Evolutionary conservation across 129 eudicot genomes (phyloP), one percentile per base, ranked within the genome.

Genomic region (Solidago caesia): DNA sequence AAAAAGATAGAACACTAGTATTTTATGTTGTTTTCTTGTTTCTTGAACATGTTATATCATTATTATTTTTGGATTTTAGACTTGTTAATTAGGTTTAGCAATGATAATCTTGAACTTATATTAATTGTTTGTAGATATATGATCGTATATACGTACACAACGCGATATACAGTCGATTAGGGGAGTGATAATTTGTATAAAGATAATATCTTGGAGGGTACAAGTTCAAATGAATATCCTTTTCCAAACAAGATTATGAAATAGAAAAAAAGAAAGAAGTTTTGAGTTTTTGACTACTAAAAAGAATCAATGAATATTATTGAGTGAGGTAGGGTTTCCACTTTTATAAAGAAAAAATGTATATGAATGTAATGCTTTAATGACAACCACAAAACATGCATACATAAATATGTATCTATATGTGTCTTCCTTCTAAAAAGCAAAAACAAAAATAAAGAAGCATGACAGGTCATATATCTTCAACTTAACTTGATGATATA

Each of bases 381-480:
- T 69, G 57, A 68, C 81, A 77, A 68, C 75, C 81, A 68, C 59
- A 68, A 77, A 77, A 68, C 63, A 77, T 77, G 74, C 46, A 21
- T 59, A 67, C 79, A 75, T 74, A 74, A 58, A 33, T 74, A 44
- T 63, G 64, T 75, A 64, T 14, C 69, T 56, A 29, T 68, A 21
- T 46, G 49, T 64, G 70, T 44, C 43, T 76, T 57, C 33, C 68
- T 76, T 68, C 45, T 33, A 67, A 76, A 46, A 44, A 25, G n/a
- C 72, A 76, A 76, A 75, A 55, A 44, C 39, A 59, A 15, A 66
- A 53, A 41, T 15, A 21, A 57, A 73, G 77, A 84, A 83, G 85
- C 79, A 73, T 76, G 90, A 85, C 93, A 87, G 87, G 78, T 87
- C 89, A 87, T 84, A 68, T 13, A 47, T 68, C 29, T 78, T 79